Conservation (phyloP, 495 filamentous ascomycete genomes). For the Cladorrhinum samala region DNA sequence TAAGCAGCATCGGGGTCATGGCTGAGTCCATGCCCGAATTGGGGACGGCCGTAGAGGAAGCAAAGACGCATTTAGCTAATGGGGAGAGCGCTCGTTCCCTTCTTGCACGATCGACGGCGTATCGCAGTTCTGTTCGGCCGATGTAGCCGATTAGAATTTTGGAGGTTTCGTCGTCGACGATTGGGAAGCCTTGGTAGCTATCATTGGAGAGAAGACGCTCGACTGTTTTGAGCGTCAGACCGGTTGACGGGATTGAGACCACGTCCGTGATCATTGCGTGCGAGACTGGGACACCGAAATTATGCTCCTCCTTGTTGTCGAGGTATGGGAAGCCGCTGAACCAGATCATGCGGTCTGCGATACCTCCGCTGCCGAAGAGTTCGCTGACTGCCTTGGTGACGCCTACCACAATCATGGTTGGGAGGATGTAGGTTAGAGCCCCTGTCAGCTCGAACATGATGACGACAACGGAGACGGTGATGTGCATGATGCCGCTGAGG, state of each 20-base stretch:
- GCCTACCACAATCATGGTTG: conserved; percentile 98
- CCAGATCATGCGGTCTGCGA: conserved; percentile 98
- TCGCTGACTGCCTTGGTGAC: conserved; percentile 93
- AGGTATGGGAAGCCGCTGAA: conserved; percentile 97
- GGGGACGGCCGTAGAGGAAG: conserved; percentile 37
- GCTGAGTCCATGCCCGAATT: conserved; percentile 22
- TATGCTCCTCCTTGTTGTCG: conserved; percentile 97
- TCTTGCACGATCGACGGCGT: conserved; percentile 83
- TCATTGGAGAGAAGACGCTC: conserved; percentile 71
- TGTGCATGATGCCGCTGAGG: conserved; percentile 96
- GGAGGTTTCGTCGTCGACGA: conserved; percentile 67
- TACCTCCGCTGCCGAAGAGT: conserved; percentile 88
- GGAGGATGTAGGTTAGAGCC: conserved; percentile 89
- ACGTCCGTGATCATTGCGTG: conserved; percentile 84
- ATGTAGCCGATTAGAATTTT: conserved; percentile 86
- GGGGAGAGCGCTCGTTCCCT: conserved; percentile 67
- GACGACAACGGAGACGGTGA: conserved; percentile 92
- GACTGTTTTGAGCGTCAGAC: conserved; percentile 65
- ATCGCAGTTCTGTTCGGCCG: conserved; percentile 86
- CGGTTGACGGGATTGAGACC: conserved; percentile 64
- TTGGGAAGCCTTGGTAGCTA: conserved; percentile 91
- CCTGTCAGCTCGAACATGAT: conserved; percentile 99
- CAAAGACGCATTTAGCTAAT: conserved; percentile 66
- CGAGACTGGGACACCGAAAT: conserved; percentile 92
- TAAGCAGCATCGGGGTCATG: conserved; percentile 53